Evolutionary conservation across 2,329 filamentous ascomycete species (phyloP).

Genomic region (Colletotrichum siamense): DNA sequence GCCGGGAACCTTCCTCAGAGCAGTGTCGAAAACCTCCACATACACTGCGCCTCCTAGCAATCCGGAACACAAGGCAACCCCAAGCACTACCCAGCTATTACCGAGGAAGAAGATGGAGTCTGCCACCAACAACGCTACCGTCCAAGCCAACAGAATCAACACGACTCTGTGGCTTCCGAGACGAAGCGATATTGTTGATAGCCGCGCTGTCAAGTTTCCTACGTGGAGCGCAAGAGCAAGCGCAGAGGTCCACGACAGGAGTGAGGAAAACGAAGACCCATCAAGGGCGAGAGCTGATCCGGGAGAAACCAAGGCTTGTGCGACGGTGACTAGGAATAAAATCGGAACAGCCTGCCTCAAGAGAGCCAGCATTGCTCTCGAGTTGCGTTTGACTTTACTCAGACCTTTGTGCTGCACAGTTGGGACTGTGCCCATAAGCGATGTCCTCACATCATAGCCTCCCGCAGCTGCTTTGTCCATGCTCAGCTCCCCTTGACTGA

Average conservation of each 20-base stretch:
- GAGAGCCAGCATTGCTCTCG: conserved; percentile 22
- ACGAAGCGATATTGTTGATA: conserved; percentile 26
- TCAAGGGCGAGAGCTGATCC: conserved; percentile 32
- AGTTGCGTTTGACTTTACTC: conserved; percentile 33
- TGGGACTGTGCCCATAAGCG: no score
- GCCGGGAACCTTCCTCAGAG: conserved; percentile 26
- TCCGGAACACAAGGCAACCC: conserved; percentile 30
- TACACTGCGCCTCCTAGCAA: conserved; percentile 32
- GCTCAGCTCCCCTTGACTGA: no score
- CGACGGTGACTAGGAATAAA: conserved; percentile 27
- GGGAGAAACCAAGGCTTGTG: conserved; percentile 28
- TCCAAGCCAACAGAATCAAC: conserved; percentile 11
- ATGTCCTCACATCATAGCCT: no score
- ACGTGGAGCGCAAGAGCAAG: conserved; percentile 30
- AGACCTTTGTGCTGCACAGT: no score
- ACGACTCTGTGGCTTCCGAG: conserved; percentile 17
- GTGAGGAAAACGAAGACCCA: conserved; percentile 26
- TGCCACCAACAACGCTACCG: conserved; percentile 11
- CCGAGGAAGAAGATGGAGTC: conserved; percentile 25
- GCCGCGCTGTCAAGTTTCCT: conserved; percentile 31
- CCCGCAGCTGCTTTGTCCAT: no score
- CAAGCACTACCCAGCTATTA: conserved; percentile 26
- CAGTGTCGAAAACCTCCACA: conserved; percentile 26
- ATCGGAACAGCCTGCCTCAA: conserved; percentile 22
- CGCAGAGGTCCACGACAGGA: conserved; percentile 30